A percentile compares a stretch with the other conserved stretches of the same genome.
phyloP scores from a whole-genome alignment of 495 filamentous ascomycete genomes.

The Parathielavia appendiculata region DNA sequence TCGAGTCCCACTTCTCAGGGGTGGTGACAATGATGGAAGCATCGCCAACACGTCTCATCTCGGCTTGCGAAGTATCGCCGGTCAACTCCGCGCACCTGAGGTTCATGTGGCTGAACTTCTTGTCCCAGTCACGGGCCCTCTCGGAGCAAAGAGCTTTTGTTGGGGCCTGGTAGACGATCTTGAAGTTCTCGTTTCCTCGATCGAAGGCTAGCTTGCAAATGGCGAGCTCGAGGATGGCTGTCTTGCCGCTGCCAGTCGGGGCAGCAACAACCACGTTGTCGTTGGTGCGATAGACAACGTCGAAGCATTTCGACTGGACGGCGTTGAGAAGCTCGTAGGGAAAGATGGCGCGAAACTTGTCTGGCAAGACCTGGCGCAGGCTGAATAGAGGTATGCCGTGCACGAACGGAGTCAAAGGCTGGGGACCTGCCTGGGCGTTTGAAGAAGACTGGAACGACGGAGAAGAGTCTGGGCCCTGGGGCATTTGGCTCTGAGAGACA shows the following conservation, averaged over 20 bases:
- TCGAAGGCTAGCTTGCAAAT: slow-evolving; percentile 72
- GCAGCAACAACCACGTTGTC: slow-evolving; percentile 87
- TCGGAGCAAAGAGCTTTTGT: slow-evolving; percentile 92
- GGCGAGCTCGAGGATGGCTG: slow-evolving; percentile 82
- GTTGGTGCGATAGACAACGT: slow-evolving; percentile 61
- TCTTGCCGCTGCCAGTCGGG: slow-evolving; percentile 94
- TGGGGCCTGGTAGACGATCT: slow-evolving; percentile 92
- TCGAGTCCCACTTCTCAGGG: slow-evolving; percentile 97
- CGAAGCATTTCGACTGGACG: slow-evolving; percentile 84
- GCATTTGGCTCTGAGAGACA: not conserved
- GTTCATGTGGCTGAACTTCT: slow-evolving; percentile 71
- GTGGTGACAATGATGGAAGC: slow-evolving; percentile 94
- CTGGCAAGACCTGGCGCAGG: slow-evolving; percentile 63
- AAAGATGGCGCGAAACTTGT: slow-evolving; percentile 72
- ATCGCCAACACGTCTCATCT: slow-evolving; percentile 68
- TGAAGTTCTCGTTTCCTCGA: slow-evolving; percentile 65
- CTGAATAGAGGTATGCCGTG: slow-evolving; percentile 70
- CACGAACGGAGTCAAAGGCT: slow-evolving; percentile 32
- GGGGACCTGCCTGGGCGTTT: not conserved
- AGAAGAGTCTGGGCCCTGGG: not conserved
- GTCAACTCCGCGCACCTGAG: slow-evolving; percentile 82
- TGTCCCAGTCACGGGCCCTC: slow-evolving; percentile 73
- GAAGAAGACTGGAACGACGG: not conserved
- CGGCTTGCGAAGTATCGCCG: slow-evolving; percentile 75
- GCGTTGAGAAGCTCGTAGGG: slow-evolving; percentile 82